Percentiles rank a stretch among this genome's conserved stretches.
Conservation (phyloP, 768 basidiomycete genomes). For the Suillus americanus region DNA sequence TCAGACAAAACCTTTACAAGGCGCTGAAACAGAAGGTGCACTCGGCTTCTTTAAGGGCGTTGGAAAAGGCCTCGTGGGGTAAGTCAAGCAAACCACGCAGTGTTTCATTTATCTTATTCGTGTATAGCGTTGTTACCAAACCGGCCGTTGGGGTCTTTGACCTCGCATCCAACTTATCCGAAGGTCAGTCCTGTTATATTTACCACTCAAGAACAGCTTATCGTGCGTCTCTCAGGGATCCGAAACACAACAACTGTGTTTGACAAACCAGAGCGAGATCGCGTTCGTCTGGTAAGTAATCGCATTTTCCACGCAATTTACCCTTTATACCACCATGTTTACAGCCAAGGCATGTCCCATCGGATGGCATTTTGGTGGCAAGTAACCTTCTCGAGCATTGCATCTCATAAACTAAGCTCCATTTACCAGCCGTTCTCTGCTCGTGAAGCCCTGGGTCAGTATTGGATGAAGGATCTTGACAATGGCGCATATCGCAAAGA, state of each 20-base stretch:
- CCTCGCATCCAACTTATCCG: constrained; percentile 90
- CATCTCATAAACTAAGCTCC: neutral
- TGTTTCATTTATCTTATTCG: constrained; percentile 1
- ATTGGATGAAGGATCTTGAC: constrained; percentile 95
- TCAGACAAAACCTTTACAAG: constrained; percentile 95
- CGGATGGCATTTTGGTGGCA: constrained; percentile 86
- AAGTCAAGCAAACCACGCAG: constrained; percentile 10
- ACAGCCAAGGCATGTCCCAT: constrained; percentile 81
- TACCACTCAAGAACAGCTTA: neutral
- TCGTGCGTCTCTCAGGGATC: constrained; percentile 59
- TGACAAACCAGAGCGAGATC: constrained; percentile 86
- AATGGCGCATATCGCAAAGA: constrained; percentile 85
- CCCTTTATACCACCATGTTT: neutral
- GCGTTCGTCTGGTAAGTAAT: constrained; percentile 68
- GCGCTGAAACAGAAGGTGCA: constrained; percentile 92
- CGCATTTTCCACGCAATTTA: neutral
- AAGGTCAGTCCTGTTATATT: constrained; percentile 53
- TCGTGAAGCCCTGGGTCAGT: constrained; percentile 91
- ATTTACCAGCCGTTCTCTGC: constrained; percentile 76
- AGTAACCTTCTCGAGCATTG: constrained; percentile 26
- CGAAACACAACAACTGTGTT: constrained; percentile 99
- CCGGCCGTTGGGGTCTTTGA: constrained; percentile 97
- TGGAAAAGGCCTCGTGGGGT: constrained; percentile 96
- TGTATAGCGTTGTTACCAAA: constrained; percentile 82
- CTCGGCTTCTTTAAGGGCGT: constrained; percentile 98